Conservation (phyloP, 2,329 filamentous ascomycete species). For the Fusarium stilboides region DNA sequence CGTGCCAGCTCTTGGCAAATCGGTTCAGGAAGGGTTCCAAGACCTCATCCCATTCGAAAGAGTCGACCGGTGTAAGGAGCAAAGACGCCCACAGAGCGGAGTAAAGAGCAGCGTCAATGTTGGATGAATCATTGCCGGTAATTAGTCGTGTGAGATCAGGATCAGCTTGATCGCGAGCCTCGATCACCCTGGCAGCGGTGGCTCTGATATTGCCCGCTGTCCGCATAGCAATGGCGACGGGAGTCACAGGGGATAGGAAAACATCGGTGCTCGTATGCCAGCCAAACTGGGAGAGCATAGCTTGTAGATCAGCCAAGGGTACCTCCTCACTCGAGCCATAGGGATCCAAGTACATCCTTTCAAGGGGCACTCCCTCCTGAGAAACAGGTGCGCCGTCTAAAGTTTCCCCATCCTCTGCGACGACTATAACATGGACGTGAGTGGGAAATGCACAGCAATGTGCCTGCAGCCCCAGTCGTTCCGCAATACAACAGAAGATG, state of each 20-base stretch:
- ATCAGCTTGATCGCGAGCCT: slow-evolving; percentile 49
- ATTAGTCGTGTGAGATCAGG: slow-evolving; percentile 54
- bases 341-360: slow-evolving; percentile 85
- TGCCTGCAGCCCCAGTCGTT: slow-evolving; percentile 81
- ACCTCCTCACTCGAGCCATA: slow-evolving; percentile 81
- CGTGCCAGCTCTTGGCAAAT: slow-evolving; percentile 60
- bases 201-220: slow-evolving; percentile 84
- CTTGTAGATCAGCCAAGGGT: slow-evolving; percentile 69
- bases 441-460: slow-evolving; percentile 86
- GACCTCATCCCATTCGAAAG: slow-evolving; percentile 71
- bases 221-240: slow-evolving; percentile 79
- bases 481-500: slow-evolving; percentile 87
- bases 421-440: slow-evolving; percentile 87
- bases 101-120: slow-evolving; percentile 75
- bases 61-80: slow-evolving; percentile 65
- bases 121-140: slow-evolving; percentile 57
- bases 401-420: slow-evolving; percentile 71
- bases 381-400: slow-evolving; percentile 66
- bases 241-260: slow-evolving; percentile 76
- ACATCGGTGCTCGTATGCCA: slow-evolving; percentile 60
- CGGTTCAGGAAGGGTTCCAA: slow-evolving; percentile 74
- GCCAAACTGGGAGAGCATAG: slow-evolving; percentile 68
- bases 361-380: slow-evolving; percentile 56
- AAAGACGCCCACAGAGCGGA: slow-evolving; percentile 80
- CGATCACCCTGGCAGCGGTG: slow-evolving; percentile 64